Evolutionary conservation across 164 flowering plant genomes (phyloP), one percentile per base, ranked within the genome.

Genomic region (Tinospora cordifolia): DNA sequence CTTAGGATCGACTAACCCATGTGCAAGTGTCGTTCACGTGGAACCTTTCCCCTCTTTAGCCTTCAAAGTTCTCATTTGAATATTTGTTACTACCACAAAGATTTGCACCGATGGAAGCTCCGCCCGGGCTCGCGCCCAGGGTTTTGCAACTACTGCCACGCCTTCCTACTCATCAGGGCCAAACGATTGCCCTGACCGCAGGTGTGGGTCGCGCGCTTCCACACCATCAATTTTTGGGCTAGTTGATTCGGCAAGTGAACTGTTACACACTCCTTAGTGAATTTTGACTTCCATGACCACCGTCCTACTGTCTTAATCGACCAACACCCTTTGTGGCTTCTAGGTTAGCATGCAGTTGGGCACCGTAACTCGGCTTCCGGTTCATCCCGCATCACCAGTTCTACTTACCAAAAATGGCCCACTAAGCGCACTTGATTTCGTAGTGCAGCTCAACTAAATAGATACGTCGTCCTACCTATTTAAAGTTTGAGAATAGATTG

Each of bases 141-240:
- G 36, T 30, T 30, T 30, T 30, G 36, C 36, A 30, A 4, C 36
- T 30, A 30, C 36, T 4, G 36, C 36, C 4, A 4, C 36, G 36
- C 78, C 76, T 76, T 79, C 36, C 36, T 30, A 30, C 36, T 30
- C 36, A 30, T 4, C 36, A 4, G 36, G 36, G 36, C 36, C 36
- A 30, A 30, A 30, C 36, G 4, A 30, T 30, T 30, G 36, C 4
- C 36, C 36, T 4, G 4, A 30, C 4, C 3, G 36, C 78, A 79
- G 79, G 84, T 81, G 38, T 75, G 68, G 84, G 82, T 83, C 85
- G 74, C 79, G 78, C 82, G 81, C 82, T 83, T 83, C 63, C 80
- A 83, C 82, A 80, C 84, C 85, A 82, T 85, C 84, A 83, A 82
- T 82, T 83, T 85, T 84, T 78, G 83, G 84, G 84, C 84, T 85